These are phyloP conservation scores for Trifolium dubium DNA, from an alignment of 306 rosid genomes.

Conservation along the genomic window DNA sequence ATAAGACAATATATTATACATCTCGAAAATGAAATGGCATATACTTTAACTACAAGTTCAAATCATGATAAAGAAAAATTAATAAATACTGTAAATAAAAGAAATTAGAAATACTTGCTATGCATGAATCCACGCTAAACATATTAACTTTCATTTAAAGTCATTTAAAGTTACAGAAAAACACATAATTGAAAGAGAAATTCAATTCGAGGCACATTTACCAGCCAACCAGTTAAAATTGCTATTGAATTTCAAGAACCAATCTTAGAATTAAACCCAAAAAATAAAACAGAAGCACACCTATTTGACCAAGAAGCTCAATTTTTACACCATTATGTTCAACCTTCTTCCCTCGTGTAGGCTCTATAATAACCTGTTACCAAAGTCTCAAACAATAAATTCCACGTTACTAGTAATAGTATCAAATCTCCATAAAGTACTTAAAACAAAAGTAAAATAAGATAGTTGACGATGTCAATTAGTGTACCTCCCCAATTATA, in stretches of 20 bases:
- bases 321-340: conserved; percentile 57
- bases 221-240: neutral
- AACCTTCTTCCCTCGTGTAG: conserved; percentile 51
- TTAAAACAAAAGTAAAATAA: neutral
- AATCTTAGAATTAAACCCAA: neutral
- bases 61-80: neutral
- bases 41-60: neutral
- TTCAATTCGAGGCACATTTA: conserved; percentile 2
- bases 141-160: neutral
- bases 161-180: neutral
- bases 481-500: conserved; percentile 49
- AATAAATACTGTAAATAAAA: neutral
- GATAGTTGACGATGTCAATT: neutral
- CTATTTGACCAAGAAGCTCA: conserved; percentile 64
- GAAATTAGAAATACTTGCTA: neutral
- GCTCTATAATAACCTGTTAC: conserved; percentile 50
- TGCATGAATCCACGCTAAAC: neutral
- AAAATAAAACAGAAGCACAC: conserved; percentile 37
- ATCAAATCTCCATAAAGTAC: conserved; percentile 10
- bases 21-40: neutral
- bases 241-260: neutral
- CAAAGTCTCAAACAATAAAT: conserved; percentile 20
- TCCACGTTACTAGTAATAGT: conserved; percentile 17
- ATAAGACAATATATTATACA: neutral
- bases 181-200: neutral